Evolutionary conservation across 2,329 filamentous ascomycete genomes (phyloP).

Genomic region (Truncatella angustata): DNA sequence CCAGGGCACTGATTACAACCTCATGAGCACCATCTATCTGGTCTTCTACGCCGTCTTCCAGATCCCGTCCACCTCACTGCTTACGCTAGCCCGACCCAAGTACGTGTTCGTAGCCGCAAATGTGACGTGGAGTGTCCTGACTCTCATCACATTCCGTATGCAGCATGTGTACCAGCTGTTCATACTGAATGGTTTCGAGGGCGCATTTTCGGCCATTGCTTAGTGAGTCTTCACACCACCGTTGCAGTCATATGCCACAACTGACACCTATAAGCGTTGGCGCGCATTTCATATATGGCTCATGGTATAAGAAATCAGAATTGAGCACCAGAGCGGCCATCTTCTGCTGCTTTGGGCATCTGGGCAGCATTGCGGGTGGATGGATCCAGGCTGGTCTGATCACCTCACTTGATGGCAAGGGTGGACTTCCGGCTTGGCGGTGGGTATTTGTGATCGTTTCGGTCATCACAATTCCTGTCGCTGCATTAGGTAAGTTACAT

Average conservation of each 20-base stretch:
- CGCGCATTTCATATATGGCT: slow-evolving; percentile 42
- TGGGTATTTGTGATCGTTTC: slow-evolving; percentile 60
- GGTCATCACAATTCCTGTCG: slow-evolving; percentile 54
- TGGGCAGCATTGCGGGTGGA: slow-evolving; percentile 42
- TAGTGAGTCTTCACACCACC: slow-evolving; percentile 28
- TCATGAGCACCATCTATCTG: slow-evolving; percentile 31
- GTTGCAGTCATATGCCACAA: slow-evolving; percentile 19
- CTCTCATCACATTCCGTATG: slow-evolving; percentile 28
- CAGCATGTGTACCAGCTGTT: slow-evolving; percentile 31
- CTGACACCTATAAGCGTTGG: slow-evolving; percentile 29
- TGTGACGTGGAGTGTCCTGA: slow-evolving; percentile 30
- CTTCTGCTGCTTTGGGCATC: slow-evolving; percentile 42
- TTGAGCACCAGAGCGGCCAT: slow-evolving; percentile 38
- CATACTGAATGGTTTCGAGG: slow-evolving; percentile 33
- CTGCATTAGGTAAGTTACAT: slow-evolving; percentile 36
- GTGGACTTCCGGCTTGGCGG: slow-evolving; percentile 17
- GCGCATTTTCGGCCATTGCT: slow-evolving; percentile 27
- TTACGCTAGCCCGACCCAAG: slow-evolving; percentile 35
- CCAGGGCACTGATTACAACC: slow-evolving; percentile 33
- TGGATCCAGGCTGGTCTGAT: slow-evolving; percentile 51
- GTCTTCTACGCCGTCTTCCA: slow-evolving; percentile 38
- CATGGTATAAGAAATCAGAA: slow-evolving; percentile 42
- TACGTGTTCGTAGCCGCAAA: slow-evolving; percentile 30
- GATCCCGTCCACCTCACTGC: slow-evolving; percentile 37
- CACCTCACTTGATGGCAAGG: slow-evolving; percentile 29